Evolutionary conservation across 139 green algal genomes (phyloP), one percentile per base, ranked within the genome.

Genomic region (Klebsormidium nitens): DNA sequence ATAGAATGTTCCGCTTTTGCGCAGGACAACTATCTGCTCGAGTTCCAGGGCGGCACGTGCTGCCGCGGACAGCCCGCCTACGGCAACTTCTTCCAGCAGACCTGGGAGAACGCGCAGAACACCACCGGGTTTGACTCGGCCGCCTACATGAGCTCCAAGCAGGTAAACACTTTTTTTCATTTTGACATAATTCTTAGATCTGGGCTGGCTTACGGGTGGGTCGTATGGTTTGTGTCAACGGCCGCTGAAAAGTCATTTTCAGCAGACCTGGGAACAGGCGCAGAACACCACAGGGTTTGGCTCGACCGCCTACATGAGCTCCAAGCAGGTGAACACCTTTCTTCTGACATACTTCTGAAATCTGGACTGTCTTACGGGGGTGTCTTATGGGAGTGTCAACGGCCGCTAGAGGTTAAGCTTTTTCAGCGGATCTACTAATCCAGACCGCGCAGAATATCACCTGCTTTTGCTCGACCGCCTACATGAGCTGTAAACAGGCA

Each of bases 51-150:
- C 6, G 52, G 52, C 6, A 32, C 6, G 52, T 31, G 52, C 6
- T 40, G 36, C 5, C 36, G 52, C 6, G 52, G 52, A 61, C 31
- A 61, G 6, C 5, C 8, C 52, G 52, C 52, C 52, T 61, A 61
- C 52, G 52, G 52, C 36, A 61, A 61, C 52, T 61, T 61, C 52
- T 61, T 23, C 6, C 52, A 61, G 37, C 52, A 61, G 8, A 61
- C 52, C 52, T 61, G 52, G 52, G 52, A 61, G 8, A 61, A 5
- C 5, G 36, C 52, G 5, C 52, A 61, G 52, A 36, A 6, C 52
- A 61, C 52, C 5, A 61, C 36, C 5, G 52, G 52, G 37, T 5
- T 61, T 6, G 36, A 61, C 6, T 31, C 36, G 36, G 19, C 52
- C 19, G 52, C 52, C 8, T 61, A 61, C 8, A 31, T 61, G 31